Conservation (phyloP, 78 protist species). For the Isochrysis galbana region DNA sequence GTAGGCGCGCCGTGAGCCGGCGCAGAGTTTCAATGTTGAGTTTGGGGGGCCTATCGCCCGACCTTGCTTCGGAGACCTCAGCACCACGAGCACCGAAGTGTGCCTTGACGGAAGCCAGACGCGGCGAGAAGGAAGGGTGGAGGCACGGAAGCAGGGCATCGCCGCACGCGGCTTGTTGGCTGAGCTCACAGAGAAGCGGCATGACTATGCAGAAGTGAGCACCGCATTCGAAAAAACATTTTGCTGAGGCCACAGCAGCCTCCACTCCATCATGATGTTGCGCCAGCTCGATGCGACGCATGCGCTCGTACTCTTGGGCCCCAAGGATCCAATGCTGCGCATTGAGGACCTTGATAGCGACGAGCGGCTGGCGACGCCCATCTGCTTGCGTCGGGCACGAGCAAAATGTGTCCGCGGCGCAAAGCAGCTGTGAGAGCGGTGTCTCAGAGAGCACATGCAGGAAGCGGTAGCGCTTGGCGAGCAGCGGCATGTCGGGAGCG, state of each 20-base stretch:
- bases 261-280: background rate
- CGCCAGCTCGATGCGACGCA: background rate
- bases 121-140: too few relatives aligned
- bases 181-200: background rate
- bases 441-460: background rate
- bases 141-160: too few relatives aligned
- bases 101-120: too few relatives aligned
- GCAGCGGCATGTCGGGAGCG: background rate
- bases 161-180: too few relatives aligned
- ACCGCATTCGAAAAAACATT: background rate
- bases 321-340: background rate
- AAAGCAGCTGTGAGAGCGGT: background rate
- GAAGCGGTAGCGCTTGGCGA: background rate
- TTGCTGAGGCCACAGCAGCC: background rate
- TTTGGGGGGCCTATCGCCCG: too few relatives aligned
- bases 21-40: too few relatives aligned
- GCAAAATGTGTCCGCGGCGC: background rate
- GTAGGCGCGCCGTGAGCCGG: background rate
- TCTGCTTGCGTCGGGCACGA: background rate
- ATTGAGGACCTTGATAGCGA: background rate
- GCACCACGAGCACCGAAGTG: too few relatives aligned
- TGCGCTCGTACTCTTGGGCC: constrained; percentile 11
- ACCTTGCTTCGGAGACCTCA: too few relatives aligned
- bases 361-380: background rate
- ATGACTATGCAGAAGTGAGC: background rate